A percentile compares a stretch with the other conserved stretches of the same genome.
Evolutionary conservation across 129 eudicot species (phyloP).

Genomic region (Logfia minima): DNA sequence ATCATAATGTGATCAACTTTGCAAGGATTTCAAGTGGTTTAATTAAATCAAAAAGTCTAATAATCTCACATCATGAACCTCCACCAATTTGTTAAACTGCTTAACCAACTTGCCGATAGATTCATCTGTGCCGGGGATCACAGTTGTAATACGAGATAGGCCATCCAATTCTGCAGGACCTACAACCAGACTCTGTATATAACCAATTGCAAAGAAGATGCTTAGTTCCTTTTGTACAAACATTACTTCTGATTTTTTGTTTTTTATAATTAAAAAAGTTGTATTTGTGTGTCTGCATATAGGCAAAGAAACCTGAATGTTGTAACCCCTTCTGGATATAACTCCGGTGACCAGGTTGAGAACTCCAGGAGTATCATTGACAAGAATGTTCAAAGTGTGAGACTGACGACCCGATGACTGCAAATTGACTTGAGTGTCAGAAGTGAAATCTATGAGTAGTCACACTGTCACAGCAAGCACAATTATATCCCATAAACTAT

Average conservation of each 20-base stretch:
- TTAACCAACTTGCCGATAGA: slow-evolving; percentile 71
- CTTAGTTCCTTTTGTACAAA: not conserved
- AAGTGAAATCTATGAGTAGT: slow-evolving; percentile 3
- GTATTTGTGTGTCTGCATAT: not conserved
- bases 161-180: slow-evolving; percentile 86
- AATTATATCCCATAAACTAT: not conserved
- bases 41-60: not conserved
- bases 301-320: slow-evolving; percentile 63
- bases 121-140: slow-evolving; percentile 86
- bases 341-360: slow-evolving; percentile 82
- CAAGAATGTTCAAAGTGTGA: slow-evolving; percentile 85
- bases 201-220: slow-evolving; percentile 27
- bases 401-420: slow-evolving; percentile 84
- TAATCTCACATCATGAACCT: slow-evolving; percentile 73
- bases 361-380: slow-evolving; percentile 81
- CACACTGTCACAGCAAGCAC: not conserved
- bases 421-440: slow-evolving; percentile 20
- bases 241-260: not conserved
- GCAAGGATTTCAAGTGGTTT: not conserved
- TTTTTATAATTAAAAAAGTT: not conserved
- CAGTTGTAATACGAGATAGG: slow-evolving; percentile 86
- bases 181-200: slow-evolving; percentile 80
- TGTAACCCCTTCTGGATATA: slow-evolving; percentile 84
- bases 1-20: slow-evolving; percentile 4
- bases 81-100: slow-evolving; percentile 77